A percentile compares a stretch with the other conserved stretches of the same genome.
phyloP scores from a whole-genome alignment of 2,329 filamentous ascomycete genomes.

The Bipolaris oryzae region DNA sequence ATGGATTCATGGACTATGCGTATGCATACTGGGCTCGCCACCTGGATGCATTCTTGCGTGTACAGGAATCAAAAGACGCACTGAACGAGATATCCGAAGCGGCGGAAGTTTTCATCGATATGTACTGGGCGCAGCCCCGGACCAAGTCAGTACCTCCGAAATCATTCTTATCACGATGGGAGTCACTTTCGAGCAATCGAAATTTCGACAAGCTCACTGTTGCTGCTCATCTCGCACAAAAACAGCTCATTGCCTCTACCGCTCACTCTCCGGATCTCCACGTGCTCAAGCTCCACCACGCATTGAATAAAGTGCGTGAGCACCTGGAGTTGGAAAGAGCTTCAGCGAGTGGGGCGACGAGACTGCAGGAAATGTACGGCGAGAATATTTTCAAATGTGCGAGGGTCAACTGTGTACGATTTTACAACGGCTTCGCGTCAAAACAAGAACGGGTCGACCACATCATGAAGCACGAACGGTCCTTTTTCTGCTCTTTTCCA shows the following conservation, averaged over 20 bases:
- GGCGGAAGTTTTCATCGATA: conserved; percentile 6
- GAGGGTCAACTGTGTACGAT: conserved; percentile 7
- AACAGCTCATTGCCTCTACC: not conserved
- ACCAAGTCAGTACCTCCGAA: not conserved
- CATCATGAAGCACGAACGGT: conserved; percentile 9
- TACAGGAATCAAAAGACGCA: not conserved
- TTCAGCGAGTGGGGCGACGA: not conserved
- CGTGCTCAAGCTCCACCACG: not conserved
- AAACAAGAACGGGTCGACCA: conserved; percentile 5
- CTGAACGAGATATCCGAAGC: conserved; percentile 1
- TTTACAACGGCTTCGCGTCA: conserved; percentile 8
- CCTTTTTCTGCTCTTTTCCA: conserved; percentile 12
- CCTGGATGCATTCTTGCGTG: conserved; percentile 5
- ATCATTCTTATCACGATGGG: conserved; percentile 8
- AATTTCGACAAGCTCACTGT: conserved; percentile 6
- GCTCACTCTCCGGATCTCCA: not conserved
- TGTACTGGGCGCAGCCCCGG: conserved; percentile 2
- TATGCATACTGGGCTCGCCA: conserved; percentile 13
- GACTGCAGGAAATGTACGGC: conserved; percentile 3
- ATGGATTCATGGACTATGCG: conserved; percentile 12
- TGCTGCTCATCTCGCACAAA: conserved; percentile 4
- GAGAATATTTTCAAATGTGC: conserved; percentile 12
- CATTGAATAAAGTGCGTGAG: not conserved
- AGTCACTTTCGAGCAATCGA: not conserved
- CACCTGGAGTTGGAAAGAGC: not conserved